These are phyloP conservation scores for Tolypocladium guangdongense DNA, from an alignment of 2,329 filamentous ascomycete genomes.

Conservation along the genomic window DNA sequence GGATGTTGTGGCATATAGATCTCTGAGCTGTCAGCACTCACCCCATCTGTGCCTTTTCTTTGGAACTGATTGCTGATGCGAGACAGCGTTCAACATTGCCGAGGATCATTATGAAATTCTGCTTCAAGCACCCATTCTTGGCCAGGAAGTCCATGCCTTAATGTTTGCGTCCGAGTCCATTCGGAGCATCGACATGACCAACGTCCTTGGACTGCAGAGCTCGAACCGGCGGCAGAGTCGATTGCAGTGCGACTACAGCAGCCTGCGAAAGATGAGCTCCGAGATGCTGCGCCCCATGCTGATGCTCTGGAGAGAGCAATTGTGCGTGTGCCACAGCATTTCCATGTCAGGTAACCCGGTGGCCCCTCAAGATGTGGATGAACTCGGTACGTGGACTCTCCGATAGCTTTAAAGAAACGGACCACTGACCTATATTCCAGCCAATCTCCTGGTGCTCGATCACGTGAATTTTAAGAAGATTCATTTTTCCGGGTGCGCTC, in stretches of 20 bases:
- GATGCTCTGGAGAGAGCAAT: conserved; percentile 34
- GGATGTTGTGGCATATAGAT: conserved; percentile 39
- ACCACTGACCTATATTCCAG: conserved; percentile 8
- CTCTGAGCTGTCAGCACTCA: conserved; percentile 26
- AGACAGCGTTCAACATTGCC: conserved; percentile 32
- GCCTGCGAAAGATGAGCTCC: conserved; percentile 15
- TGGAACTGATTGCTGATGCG: not conserved
- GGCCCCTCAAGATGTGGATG: conserved; percentile 33
- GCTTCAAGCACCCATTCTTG: conserved; percentile 37
- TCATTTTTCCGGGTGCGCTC: conserved; percentile 38
- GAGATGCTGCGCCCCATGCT: conserved; percentile 39
- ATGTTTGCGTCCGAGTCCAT: conserved; percentile 45
- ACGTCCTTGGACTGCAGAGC: conserved; percentile 22
- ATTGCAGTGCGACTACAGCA: conserved; percentile 10
- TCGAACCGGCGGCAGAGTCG: conserved; percentile 11
- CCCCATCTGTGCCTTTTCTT: not conserved
- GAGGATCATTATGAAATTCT: conserved; percentile 37
- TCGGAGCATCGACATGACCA: conserved; percentile 41
- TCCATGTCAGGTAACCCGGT: conserved; percentile 39
- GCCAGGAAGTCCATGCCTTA: conserved; percentile 45
- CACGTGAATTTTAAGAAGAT: conserved; percentile 33
- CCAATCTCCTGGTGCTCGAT: conserved; percentile 21
- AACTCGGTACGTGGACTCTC: conserved; percentile 28
- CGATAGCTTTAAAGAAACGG: not conserved
- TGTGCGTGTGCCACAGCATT: conserved; percentile 39